Conservation (phyloP, 176 grass and related monocot genomes). For the Zea luxurians region DNA sequence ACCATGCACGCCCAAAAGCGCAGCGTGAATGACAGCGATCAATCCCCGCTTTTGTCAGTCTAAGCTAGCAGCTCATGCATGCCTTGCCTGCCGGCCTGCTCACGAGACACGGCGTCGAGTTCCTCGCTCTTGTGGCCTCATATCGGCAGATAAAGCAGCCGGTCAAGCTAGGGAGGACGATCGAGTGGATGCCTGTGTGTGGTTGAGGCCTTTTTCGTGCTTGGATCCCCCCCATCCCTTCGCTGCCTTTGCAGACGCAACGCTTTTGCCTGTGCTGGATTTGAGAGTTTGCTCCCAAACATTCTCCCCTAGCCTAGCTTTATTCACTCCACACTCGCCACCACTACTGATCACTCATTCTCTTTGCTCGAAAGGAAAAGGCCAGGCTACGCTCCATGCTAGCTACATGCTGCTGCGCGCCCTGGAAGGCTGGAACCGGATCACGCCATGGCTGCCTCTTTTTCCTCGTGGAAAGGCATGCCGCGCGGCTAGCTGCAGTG, state of each 20-base stretch:
- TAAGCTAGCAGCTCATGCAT: neutral
- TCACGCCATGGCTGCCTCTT: conserved; percentile 12
- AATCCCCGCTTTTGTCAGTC: conserved; percentile 12
- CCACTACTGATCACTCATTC: conserved; percentile 29
- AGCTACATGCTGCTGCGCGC: neutral
- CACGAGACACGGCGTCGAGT: neutral
- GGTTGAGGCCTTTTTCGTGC: conserved; percentile 13
- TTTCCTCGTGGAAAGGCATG: conserved; percentile 32
- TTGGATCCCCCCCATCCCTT: conserved; percentile 35
- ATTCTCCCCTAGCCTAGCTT: conserved; percentile 20
- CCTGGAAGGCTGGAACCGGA: neutral
- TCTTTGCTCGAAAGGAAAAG: conserved; percentile 54
- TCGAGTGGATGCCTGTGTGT: no score
- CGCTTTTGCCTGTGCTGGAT: conserved; percentile 24
- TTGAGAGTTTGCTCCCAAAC: conserved; percentile 28
- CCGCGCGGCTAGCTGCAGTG: neutral
- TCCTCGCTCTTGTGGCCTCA: neutral
- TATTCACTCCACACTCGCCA: neutral
- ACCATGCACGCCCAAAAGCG: conserved; percentile 19
- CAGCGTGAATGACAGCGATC: conserved; percentile 30
- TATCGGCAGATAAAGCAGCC: conserved; percentile 21
- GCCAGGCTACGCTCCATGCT: neutral
- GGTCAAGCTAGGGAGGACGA: conserved; percentile 56
- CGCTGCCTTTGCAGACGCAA: conserved; percentile 30
- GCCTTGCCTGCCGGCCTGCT: neutral